Conservation (phyloP, 345 rosid genomes). For the Gossypium raimondii region DNA sequence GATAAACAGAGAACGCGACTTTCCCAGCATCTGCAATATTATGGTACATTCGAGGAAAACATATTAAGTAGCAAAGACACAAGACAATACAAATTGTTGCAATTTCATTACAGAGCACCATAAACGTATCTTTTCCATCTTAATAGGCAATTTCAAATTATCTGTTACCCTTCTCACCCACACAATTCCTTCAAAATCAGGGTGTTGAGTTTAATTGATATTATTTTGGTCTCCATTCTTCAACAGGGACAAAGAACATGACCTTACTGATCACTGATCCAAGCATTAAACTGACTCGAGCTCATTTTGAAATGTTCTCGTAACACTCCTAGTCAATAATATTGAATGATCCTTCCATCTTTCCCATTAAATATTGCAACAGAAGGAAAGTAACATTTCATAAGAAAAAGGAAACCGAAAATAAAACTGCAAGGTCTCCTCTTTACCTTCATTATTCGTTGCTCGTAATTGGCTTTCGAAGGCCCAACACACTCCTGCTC, state of each 20-base stretch:
- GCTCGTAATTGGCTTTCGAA: conserved; percentile 74
- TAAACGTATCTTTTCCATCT: not conserved
- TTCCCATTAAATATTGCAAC: not conserved
- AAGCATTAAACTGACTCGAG: not conserved
- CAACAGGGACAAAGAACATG: not conserved
- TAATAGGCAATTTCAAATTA: not conserved
- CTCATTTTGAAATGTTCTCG: not conserved
- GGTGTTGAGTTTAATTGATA: not conserved
- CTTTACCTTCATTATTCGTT: conserved; percentile 79
- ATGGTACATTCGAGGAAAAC: not conserved
- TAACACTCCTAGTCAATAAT: not conserved
- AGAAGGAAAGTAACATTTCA: not conserved
- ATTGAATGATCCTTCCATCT: not conserved
- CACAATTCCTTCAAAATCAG: not conserved
- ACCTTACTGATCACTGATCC: not conserved
- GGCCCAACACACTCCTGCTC: conserved; percentile 86
- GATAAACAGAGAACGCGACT: conserved; percentile 70
- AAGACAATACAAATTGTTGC: not conserved
- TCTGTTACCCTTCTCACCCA: not conserved
- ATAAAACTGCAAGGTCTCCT: not conserved
- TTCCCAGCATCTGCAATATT: conserved; percentile 77
- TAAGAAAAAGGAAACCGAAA: not conserved
- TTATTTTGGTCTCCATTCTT: not conserved
- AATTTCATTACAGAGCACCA: not conserved
- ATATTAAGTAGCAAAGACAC: not conserved